Evolutionary conservation across 1,139 yeast genomes (phyloP).

Genomic region (Candida anutae): DNA sequence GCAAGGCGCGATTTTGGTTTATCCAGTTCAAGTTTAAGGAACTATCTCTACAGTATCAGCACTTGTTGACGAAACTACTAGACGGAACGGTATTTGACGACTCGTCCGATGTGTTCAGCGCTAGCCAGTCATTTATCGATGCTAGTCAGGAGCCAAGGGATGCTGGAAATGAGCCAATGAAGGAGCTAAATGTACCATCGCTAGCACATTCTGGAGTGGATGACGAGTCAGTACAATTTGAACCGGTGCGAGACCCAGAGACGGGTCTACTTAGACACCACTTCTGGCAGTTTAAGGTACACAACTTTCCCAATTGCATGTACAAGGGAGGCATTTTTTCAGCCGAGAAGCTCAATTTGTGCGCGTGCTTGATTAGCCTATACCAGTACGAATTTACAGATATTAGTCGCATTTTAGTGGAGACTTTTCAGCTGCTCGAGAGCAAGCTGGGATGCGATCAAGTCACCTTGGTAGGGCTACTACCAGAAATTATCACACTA

Average conservation of each 20-base stretch:
- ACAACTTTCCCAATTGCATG: conserved; percentile 6
- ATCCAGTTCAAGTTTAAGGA: conserved; percentile 10
- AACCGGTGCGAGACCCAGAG: conserved; percentile 1
- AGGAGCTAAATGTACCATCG: neutral
- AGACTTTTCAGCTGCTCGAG: conserved; percentile 5
- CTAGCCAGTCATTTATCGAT: conserved; percentile 1
- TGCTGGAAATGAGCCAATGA: conserved; percentile 1
- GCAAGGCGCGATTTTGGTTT: conserved; percentile 6
- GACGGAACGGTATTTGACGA: neutral
- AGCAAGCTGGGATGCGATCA: neutral
- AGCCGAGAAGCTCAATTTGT: conserved; percentile 7
- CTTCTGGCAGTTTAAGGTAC: neutral
- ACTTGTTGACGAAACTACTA: neutral
- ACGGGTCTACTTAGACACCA: neutral
- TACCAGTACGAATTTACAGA: conserved; percentile 9
- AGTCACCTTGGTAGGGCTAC: too few species aligned
- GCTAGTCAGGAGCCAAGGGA: conserved; percentile 1
- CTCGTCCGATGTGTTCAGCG: neutral
- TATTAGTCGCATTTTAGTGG: conserved; percentile 7
- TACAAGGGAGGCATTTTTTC: conserved; percentile 11
- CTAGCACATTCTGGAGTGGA: neutral
- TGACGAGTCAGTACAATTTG: neutral
- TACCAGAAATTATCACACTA: conserved; percentile 3
- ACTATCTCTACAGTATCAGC: conserved; percentile 5
- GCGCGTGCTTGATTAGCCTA: conserved; percentile 7